Base-by-base conservation (phyloP, 1,284 basidiomycete species). In the Apiotrichum montevideense region DNA sequence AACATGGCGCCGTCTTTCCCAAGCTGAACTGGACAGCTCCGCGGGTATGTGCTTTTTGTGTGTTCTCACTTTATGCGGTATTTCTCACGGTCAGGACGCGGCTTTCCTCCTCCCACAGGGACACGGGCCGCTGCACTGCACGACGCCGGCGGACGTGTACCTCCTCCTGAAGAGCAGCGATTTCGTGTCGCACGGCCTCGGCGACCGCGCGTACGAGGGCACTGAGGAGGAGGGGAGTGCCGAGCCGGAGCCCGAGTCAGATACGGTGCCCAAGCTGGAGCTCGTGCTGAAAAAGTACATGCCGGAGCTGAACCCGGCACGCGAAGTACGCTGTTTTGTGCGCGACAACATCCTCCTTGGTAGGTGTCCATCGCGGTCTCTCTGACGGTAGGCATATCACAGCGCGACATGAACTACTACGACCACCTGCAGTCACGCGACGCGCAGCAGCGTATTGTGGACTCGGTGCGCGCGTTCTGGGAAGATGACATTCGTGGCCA, bases 21-120 rank as follows among this genome's bases (percentile, higher is more conserved):
- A 98, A 98, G 73, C 82, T 96, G 51, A 96, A 95, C 69, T 95
- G 93, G 78, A 90, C 91, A 3, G 86, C 88, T 14, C 92, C 92
- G 34, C 86, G 87, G 78, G 92, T 89, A 64, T 52, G 80, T 71
- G 60, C 21, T 21, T 5, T n/a, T 1, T 35, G 43, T 13, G 44
- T 40, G 13, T 43, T n/a, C 8, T 3, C 41, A n/a, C 15, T 14
- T n/a, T 15, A 21, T 21, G 21, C 21, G 21, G 21, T 21, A 21
- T 21, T 21, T 21, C 21, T 21, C 21, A 21, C 21, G 21, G 21
- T 34, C 63, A 94, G 89, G 94, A 98, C 69, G 90, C 93, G 11
- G 83, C 87, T 2, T 98, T 93, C 88, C 85, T 98, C 61, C 80
- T 96, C 1, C 87, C 72, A n/a, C 71, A 71, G 48, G 67, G 91